Base-by-base conservation (phyloP, 768 basidiomycete species). In the Xanthoconium stramineum region DNA sequence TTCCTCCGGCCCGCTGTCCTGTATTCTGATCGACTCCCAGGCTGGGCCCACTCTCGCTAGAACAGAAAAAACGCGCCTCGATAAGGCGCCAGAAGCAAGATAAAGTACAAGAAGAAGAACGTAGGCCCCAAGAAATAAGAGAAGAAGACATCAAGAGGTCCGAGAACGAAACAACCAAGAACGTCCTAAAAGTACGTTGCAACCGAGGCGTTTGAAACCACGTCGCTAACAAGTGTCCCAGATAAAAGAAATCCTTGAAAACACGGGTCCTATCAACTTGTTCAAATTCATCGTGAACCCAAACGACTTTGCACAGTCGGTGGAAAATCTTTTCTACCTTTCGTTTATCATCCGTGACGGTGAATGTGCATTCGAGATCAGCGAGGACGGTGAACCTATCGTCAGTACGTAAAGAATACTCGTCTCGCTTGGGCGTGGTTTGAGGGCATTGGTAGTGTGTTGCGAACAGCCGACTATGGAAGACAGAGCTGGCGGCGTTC, bases 261-360 rank as follows among this genome's bases (percentile, higher is more conserved):
- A 79, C 0, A 71, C 75, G n/a, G 73, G 72, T 32, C 63, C 69
- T 8, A 78, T 90, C 50, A 97, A 97, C 63, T 71, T 97, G 30
- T 98, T 98, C 76, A 74, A 79, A 57, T 89, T 98, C 65, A 79
- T 98, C 51, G 77, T 97, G 59, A 96, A 99, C 67, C 97, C 97
- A 13, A 72, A 86, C 30, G 85, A 89, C 64, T 99, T 92, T 66
- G 89, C 87, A 0, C 96, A 99, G 68, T 92, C 91, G 0, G 93
- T 98, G 14, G 97, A 99, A 74, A 99, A 99, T 69, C 77, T 96
- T 24, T 98, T 99, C 70, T 94, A 97, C 66, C 79, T 96, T 3
- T 93, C 92, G 0, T 98, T 99, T 74, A 79, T 97, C 58, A 89
- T 97, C 45, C 82, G 89, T 32, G 91, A 95, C 60, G 93, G 89